These are phyloP conservation scores for Asclepias syriaca DNA, from an alignment of 257 asterid genomes.

Conservation along the genomic window DNA sequence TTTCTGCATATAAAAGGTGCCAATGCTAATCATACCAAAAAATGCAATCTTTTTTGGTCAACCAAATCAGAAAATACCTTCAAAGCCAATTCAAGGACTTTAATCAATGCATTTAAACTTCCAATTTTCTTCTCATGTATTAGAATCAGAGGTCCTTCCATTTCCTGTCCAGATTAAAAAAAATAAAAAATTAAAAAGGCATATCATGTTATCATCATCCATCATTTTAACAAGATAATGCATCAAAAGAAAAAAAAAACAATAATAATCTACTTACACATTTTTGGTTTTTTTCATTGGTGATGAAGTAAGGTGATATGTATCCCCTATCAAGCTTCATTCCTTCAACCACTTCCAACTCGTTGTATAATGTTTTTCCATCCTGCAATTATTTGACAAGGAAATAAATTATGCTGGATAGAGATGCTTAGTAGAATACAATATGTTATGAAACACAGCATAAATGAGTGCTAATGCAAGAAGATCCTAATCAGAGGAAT, in stretches of 20 bases:
- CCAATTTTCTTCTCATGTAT: slow-evolving; percentile 55
- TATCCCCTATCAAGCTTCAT: slow-evolving; percentile 62
- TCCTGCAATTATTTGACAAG: slow-evolving; percentile 27
- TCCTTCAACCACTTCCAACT: slow-evolving; percentile 60
- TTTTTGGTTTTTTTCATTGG: slow-evolving; percentile 50
- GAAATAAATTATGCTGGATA: background rate
- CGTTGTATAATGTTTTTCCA: slow-evolving; percentile 48
- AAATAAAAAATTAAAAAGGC: background rate
- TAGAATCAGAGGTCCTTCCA: slow-evolving; percentile 51
- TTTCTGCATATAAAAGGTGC: slow-evolving; percentile 25
- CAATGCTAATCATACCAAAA: background rate
- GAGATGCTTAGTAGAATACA: background rate
- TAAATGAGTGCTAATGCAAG: background rate
- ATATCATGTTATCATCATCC: background rate
- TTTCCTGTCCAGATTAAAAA: slow-evolving; percentile 24
- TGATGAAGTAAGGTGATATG: slow-evolving; percentile 53
- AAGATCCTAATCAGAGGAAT: background rate
- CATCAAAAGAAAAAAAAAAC: background rate
- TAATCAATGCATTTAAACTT: slow-evolving; percentile 35
- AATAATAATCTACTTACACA: slow-evolving; percentile 29
- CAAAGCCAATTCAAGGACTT: slow-evolving; percentile 45
- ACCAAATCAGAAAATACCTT: slow-evolving; percentile 26
- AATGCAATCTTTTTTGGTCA: background rate
- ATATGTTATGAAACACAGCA: background rate
- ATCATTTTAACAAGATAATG: background rate